phyloP scores from a whole-genome alignment of 768 basidiomycete genomes.

The Amanita phalloides region DNA sequence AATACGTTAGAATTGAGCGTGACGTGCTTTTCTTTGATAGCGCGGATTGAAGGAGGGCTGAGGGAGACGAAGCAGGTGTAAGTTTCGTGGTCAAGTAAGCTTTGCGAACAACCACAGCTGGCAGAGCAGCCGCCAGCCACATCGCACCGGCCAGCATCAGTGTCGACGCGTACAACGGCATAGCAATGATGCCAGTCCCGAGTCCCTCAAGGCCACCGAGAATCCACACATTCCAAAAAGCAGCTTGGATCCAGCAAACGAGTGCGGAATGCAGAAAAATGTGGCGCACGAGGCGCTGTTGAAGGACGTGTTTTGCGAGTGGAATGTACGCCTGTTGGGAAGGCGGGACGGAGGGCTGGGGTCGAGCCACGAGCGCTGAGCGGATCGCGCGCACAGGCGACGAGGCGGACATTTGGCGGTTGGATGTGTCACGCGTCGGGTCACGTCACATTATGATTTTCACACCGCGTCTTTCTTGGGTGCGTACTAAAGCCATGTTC shows the following conservation, averaged over 20 bases:
- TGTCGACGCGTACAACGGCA: slow-evolving; percentile 33
- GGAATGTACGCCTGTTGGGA: slow-evolving; percentile 54
- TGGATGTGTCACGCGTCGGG: not conserved
- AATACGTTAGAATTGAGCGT: slow-evolving; percentile 35
- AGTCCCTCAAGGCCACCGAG: slow-evolving; percentile 22
- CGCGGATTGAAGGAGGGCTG: slow-evolving; percentile 32
- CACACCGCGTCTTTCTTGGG: no score
- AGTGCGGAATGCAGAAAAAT: slow-evolving; percentile 42
- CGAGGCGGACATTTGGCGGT: not conserved
- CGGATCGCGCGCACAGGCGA: not conserved
- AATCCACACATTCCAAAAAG: slow-evolving; percentile 33
- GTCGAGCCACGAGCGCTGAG: slow-evolving; percentile 24
- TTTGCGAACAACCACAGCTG: slow-evolving; percentile 49
- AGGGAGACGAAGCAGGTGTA: slow-evolving; percentile 40
- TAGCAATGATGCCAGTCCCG: slow-evolving; percentile 20
- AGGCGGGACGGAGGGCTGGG: slow-evolving; percentile 45
- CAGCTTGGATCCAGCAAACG: slow-evolving; percentile 32
- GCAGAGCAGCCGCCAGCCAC: slow-evolving; percentile 47
- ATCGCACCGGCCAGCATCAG: slow-evolving; percentile 26
- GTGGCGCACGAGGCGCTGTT: slow-evolving; percentile 43
- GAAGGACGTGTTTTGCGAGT: slow-evolving; percentile 49
- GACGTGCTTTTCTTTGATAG: slow-evolving; percentile 35
- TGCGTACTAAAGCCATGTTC: no score
- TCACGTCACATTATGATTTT: not conserved
- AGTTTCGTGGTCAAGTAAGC: slow-evolving; percentile 45